Base-by-base conservation (phyloP, 345 rosid species). In the Eucalyptus polybractea region DNA sequence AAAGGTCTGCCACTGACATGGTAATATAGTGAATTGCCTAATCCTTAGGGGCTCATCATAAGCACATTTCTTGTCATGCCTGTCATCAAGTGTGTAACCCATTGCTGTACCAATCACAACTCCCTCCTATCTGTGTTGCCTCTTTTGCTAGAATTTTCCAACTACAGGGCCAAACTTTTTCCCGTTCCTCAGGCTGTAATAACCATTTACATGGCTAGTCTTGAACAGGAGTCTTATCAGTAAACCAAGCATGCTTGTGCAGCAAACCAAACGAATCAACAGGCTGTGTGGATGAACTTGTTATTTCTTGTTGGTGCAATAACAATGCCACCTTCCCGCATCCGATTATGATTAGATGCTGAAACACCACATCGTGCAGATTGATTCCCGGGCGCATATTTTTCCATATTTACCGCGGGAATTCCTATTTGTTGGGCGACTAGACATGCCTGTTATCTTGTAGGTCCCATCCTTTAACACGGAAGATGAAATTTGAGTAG, bases 341-440 rank as follows among this genome's bases (percentile, higher is more conserved):
- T 76, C 85, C 2, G 45, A 21, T 76, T 37, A 37, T 13, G 24
- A 76, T 76, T 40, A 76, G 47, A 37, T 76, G 83, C 29, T 24
- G 29, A 42, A 21, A 15, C 47, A 19, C 5, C 29, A 3, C 27
- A 25, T 10, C 27, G 47, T 40, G 83, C 47, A 21, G 47, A 40
- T 6, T 37, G 47, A 22, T 37, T 76, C 0, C 47, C 8, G 0
- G 0, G 83, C 16, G 24, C 69, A 76, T 0, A 21, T 40, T 5
- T 22, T 76, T 22, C 47, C 8, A 21, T 37, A 76, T 76, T 37
- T 19, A 37, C 14, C 15, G 42, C 14, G 7, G 1, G 45, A 37
- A 40, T 21, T 76, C 47, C 29, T 11, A 24, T 40, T 1, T 76
- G 27, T 76, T 21, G 45, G 85, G 47, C 47, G 29, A 21, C 47